Evolutionary conservation across 192 early-diverging fungal species (phyloP).

Genomic region (Backusella parvicylindrica): DNA sequence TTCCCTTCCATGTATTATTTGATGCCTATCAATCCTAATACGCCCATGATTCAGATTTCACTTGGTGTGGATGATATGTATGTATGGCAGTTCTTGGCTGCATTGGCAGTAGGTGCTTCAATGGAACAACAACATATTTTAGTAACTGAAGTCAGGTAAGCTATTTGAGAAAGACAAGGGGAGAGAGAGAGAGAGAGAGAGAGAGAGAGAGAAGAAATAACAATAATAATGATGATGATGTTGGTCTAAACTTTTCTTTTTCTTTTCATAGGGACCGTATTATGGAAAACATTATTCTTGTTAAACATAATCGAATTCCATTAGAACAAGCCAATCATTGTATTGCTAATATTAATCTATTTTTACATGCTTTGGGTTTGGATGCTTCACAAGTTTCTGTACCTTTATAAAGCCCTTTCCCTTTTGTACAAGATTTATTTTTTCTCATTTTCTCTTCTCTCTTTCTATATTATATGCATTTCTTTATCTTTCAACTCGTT

Average conservation of each 20-base stretch:
- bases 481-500: not conserved
- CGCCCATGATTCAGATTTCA: constrained; percentile 30
- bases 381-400: constrained; percentile 78
- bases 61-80: constrained; percentile 75
- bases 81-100: constrained; percentile 98
- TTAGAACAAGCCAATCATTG: constrained; percentile 58
- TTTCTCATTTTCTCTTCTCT: not conserved
- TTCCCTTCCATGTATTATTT: constrained; percentile 56
- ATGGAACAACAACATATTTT: constrained; percentile 93
- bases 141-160: constrained; percentile 84
- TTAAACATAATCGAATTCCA: constrained; percentile 55
- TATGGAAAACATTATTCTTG: constrained; percentile 69
- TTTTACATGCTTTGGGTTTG: constrained; percentile 92
- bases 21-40: constrained; percentile 36
- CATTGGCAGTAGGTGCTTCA: constrained; percentile 90
- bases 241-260: not conserved
- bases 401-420: constrained; percentile 19
- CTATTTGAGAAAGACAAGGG: no score
- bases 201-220: not conserved
- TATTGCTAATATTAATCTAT: constrained; percentile 88
- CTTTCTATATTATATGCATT: not conserved
- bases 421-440: not conserved
- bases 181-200: no score
- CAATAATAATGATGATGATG: not conserved
- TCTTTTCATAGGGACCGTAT: constrained; percentile 63